Base-by-base conservation (phyloP, 768 basidiomycete genomes). In the Saitozyma sp. region DNA sequence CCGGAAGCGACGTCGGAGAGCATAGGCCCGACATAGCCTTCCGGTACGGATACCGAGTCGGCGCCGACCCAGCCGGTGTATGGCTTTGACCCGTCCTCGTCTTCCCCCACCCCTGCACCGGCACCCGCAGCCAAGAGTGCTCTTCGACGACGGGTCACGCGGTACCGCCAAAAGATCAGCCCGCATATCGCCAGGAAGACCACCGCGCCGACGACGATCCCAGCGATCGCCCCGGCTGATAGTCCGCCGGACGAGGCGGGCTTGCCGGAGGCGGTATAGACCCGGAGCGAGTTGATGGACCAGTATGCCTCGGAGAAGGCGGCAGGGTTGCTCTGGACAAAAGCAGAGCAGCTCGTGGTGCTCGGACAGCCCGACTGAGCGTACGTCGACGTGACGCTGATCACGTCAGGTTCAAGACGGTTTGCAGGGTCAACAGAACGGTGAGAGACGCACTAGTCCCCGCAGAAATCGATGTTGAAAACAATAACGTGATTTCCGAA, bases 281-380 rank as follows among this genome's bases (percentile, higher is more conserved):
- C 81, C 40, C 83, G 82, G 41, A 89, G 75, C 16, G 84, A 83
- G 67, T 85, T 84, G 75, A 90, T 82, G 64, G 85, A 85, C 87
- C 88, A 90, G 76, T 86, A 89, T 1, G 89, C 87, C 16, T 87
- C 81, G 10, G 63, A 46, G 77, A 89, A 89, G 11, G 82, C 83
- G 6, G 70, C 61, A 0, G 89, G 88, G 66, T 86, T 83, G 63
- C 85, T 83, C 73, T 85, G 76, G 39, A 89, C 88, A 66, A 82
- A 88, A 64, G 85, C 87, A n/a, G 62, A 38, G 56, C 73, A 78
- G 14, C 63, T 54, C 9, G 65, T 51, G 10, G 60, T 55, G 9
- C 65, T 56, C 2, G 76, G 73, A 58, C 74, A 79, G 17, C 73
- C 75, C 11, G 66, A 61, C 0, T 68, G 51, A 3, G 59, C 17